Percentiles rank a stretch among this genome's conserved stretches.
These are phyloP conservation scores for Tolypocladium endophyticum DNA, from an alignment of 2,329 filamentous ascomycete genomes.

Conservation along the genomic window DNA sequence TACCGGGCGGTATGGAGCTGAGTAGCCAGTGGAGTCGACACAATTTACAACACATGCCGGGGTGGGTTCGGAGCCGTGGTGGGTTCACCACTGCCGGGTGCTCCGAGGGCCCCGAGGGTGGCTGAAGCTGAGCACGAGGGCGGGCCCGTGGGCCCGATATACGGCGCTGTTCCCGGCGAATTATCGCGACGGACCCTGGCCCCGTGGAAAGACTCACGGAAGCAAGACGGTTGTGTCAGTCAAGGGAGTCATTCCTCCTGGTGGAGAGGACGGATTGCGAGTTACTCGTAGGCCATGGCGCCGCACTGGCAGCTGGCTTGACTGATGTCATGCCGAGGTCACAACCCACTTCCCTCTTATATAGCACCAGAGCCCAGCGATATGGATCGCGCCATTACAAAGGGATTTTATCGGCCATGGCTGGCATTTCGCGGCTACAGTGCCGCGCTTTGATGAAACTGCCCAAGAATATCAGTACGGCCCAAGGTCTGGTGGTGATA, in stretches of 20 bases:
- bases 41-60: not conserved
- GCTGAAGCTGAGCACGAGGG: not conserved
- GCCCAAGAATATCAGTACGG: not conserved
- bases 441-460: slow-evolving; percentile 1
- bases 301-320: not conserved
- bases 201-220: not conserved
- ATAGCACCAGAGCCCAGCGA: not conserved
- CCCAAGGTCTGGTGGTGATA: no score
- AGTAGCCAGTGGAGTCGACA: not conserved
- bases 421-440: not conserved
- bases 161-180: not conserved
- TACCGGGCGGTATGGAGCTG: not conserved
- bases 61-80: not conserved
- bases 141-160: not conserved
- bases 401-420: not conserved
- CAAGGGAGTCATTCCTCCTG: not conserved
- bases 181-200: not conserved
- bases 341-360: not conserved
- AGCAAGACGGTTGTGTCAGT: not conserved
- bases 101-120: not conserved
- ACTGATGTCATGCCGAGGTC: slow-evolving; percentile 7
- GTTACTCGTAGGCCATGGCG: not conserved
- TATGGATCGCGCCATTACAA: not conserved
- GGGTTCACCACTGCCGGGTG: not conserved
- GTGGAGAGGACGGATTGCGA: not conserved